Evolutionary conservation across 495 filamentous ascomycete genomes (phyloP), one percentile per base, ranked within the genome.

Genomic region (Evansstolkia leycettana): DNA sequence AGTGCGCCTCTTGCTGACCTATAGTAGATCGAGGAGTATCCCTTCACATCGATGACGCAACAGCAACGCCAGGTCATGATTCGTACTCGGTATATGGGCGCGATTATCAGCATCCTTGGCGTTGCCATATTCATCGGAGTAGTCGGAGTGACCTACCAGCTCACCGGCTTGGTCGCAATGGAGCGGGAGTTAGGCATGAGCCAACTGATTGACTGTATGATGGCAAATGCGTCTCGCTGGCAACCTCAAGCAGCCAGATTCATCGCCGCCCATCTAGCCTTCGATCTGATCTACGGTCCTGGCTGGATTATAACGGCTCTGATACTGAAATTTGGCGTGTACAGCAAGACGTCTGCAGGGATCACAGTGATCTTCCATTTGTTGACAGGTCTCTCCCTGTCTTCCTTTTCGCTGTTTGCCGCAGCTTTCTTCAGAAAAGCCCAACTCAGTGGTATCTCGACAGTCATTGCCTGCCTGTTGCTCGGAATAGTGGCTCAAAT

Each of bases 171-270:
- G 45, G 76, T 84, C 39, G 83, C 83, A 11, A 70, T 72, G 15
- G 84, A 90, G 58, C 64, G 84, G 29, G 84, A 90, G 58, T 58
- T 73, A 27, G 84, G 82, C 37, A 83, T 87, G 70, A 78, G 80
- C 18, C 79, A 82, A 28, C 61, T 90, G 28, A 64, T 88, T 29
- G 84, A 90, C 54, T 77, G 82, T 25, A 88, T 84, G 76, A 84
- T 86, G 71, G 73, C 77, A 14, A 80, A 78, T 41, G 52, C 55
- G 16, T 58, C 61, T 16, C 58, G 63, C 10, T 84, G 80, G 79
- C 52, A 80, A 45, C 73, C 74, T 10, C 82, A 88, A 60, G 60
- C 69, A 17, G 73, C 76, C 12, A 67, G 84, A 2, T 53, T 88
- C 7, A 35, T 78, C 15, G 72, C 78, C 0, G 76, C 82, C 42